These are phyloP conservation scores for Madurella mycetomatis DNA, from an alignment of 2,329 filamentous ascomycete species.

Conservation along the genomic window DNA sequence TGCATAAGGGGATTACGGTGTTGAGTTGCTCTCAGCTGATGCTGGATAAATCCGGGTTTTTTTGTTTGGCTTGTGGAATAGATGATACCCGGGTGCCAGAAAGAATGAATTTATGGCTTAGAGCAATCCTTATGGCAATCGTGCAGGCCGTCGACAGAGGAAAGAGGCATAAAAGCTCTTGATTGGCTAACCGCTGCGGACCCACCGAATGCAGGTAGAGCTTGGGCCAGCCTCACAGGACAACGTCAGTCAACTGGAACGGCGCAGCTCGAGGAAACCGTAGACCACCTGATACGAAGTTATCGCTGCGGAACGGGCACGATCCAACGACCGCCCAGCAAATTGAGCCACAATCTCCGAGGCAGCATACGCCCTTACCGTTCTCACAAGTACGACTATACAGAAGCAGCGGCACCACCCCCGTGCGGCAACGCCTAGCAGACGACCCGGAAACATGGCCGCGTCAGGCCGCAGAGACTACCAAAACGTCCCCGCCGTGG, in stretches of 20 bases:
- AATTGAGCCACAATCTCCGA: not conserved
- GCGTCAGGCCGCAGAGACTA: conserved; percentile 48
- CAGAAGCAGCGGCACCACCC: too few relatives aligned
- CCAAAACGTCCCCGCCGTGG: conserved; percentile 46
- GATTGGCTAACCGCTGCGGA: not conserved
- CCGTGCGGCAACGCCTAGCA: too few relatives aligned
- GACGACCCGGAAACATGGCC: conserved; percentile 37
- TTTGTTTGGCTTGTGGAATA: too few relatives aligned
- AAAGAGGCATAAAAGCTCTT: not conserved
- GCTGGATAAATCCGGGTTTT: too few relatives aligned
- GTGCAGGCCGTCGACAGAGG: too few relatives aligned
- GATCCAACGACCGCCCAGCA: not conserved
- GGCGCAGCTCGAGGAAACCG: conserved; percentile 13
- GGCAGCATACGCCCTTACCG: too few relatives aligned
- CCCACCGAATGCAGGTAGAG: conserved; percentile 5
- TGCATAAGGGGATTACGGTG: too few relatives aligned
- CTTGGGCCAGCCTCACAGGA: conserved; percentile 20
- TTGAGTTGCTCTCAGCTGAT: too few relatives aligned
- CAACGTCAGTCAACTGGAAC: conserved; percentile 18
- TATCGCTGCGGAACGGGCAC: not conserved
- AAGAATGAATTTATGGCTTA: too few relatives aligned
- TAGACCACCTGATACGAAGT: conserved; percentile 10
- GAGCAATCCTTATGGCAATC: too few relatives aligned
- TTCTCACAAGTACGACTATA: too few relatives aligned
- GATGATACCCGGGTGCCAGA: too few relatives aligned